Conservation (phyloP, 1,139 yeast species). For the Arxiozyma heterogenica region DNA sequence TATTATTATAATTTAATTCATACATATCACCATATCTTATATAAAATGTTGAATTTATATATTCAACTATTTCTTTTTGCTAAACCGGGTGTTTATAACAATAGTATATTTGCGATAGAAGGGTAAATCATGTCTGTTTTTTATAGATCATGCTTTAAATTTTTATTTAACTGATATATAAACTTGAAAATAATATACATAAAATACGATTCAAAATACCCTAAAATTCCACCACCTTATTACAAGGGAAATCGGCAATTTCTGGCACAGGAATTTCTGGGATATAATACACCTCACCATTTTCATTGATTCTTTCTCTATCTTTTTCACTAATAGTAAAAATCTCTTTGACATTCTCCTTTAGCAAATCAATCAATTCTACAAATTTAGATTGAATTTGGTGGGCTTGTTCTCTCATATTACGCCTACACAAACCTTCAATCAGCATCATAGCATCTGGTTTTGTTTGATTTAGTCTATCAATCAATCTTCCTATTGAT, state of each 20-base stretch:
- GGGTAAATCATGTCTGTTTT: neutral
- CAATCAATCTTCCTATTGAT: slow-evolving; percentile 81
- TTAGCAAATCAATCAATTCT: slow-evolving; percentile 47
- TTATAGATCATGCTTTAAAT: too few species aligned
- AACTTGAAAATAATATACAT: neutral
- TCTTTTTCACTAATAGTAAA: slow-evolving; percentile 75
- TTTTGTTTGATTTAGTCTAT: slow-evolving; percentile 66
- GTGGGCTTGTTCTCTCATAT: slow-evolving; percentile 69
- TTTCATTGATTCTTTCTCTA: slow-evolving; percentile 79
- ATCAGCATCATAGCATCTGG: slow-evolving; percentile 66
- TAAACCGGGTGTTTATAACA: neutral
- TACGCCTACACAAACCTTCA: slow-evolving; percentile 67
- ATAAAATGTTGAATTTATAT: too few species aligned
- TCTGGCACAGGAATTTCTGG: slow-evolving; percentile 65
- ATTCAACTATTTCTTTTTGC: too few species aligned
- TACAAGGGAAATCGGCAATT: slow-evolving; percentile 50
- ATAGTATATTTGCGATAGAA: neutral
- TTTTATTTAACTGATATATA: neutral
- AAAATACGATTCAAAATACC: neutral
- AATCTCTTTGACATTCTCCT: slow-evolving; percentile 59
- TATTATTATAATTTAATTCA: too few species aligned
- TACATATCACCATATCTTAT: neutral
- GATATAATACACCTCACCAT: slow-evolving; percentile 70
- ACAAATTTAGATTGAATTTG: slow-evolving; percentile 65
- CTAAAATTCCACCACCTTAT: slow-evolving; percentile 48